phyloP scores from a whole-genome alignment of 768 basidiomycete genomes.

The Auriscalpium orientale region DNA sequence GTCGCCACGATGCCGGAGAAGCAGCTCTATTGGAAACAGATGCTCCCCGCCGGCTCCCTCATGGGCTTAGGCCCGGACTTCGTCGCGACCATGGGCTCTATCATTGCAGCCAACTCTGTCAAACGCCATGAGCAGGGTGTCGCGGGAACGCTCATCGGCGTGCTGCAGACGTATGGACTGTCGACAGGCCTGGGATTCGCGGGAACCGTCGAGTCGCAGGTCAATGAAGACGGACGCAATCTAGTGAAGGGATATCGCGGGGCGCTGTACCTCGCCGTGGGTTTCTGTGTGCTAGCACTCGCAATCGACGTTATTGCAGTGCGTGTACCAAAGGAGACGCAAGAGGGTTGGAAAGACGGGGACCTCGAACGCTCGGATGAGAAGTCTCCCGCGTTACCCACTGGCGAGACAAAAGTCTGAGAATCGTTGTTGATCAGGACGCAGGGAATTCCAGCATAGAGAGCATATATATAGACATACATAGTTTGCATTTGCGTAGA shows the following conservation, averaged over 20 bases:
- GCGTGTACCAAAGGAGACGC: conserved; percentile 5
- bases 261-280: conserved; percentile 4
- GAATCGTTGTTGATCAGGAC: too few species aligned
- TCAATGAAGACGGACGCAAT: conserved; percentile 4
- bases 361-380: not conserved
- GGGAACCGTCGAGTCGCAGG: conserved; percentile 7
- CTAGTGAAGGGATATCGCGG: conserved; percentile 5
- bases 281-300: conserved; percentile 4
- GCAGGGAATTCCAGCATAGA: too few species aligned
- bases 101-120: conserved; percentile 4
- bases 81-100: not conserved
- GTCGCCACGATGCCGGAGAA: conserved; percentile 4
- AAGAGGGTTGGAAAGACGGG: conserved; percentile 5
- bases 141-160: conserved; percentile 6
- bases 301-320: conserved; percentile 1
- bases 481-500: too few species aligned
- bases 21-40: conserved; percentile 5
- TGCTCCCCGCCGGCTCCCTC: not conserved
- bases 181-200: conserved; percentile 10
- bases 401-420: too few species aligned
- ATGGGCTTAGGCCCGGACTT: conserved; percentile 2
- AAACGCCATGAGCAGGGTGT: conserved; percentile 3
- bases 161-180: conserved; percentile 5
- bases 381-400: not conserved
- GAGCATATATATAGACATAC: too few species aligned